A percentile compares a stretch with the other conserved stretches of the same genome.
These are phyloP conservation scores for Ceratopteris richardii DNA, from an alignment of 75 land plant genomes.

Conservation along the genomic window DNA sequence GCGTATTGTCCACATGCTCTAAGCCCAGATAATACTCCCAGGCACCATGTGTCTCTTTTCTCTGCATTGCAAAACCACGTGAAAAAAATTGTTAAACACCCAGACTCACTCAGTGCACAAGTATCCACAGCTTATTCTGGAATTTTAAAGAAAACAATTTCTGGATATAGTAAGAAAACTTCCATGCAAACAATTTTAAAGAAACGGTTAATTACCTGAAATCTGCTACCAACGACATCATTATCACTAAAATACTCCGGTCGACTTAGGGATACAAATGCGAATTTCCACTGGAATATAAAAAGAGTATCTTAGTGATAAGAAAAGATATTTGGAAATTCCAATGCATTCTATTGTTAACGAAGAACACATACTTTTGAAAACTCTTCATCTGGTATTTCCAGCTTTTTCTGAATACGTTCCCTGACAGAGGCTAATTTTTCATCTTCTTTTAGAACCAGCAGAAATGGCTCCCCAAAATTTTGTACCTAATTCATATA, in stretches of 20 bases:
- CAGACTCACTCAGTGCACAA: neutral
- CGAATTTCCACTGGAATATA: slow-evolving; percentile 42
- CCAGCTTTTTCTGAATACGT: slow-evolving; percentile 78
- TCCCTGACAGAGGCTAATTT: slow-evolving; percentile 76
- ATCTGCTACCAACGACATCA: slow-evolving; percentile 35
- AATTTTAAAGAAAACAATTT: slow-evolving; percentile 3
- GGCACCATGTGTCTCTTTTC: slow-evolving; percentile 46
- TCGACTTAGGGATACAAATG: slow-evolving; percentile 41
- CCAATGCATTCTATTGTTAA: neutral
- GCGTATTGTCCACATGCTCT: slow-evolving; percentile 45
- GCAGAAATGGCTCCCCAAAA: slow-evolving; percentile 97
- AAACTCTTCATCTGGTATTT: slow-evolving; percentile 94
- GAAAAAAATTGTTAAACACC: neutral
- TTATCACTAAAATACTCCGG: slow-evolving; percentile 38
- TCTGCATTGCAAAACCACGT: slow-evolving; percentile 26
- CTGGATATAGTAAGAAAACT: neutral
- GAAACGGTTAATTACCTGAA: slow-evolving; percentile 26
- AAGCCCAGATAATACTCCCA: slow-evolving; percentile 56
- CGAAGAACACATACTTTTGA: slow-evolving; percentile 45
- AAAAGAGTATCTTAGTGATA: neutral
- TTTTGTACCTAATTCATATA: slow-evolving; percentile 89
- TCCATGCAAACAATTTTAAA: neutral
- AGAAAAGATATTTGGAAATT: neutral
- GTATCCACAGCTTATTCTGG: neutral
- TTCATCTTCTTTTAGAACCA: slow-evolving; percentile 80